phyloP scores from a whole-genome alignment of 345 rosid species.

The Acer saccharum region DNA sequence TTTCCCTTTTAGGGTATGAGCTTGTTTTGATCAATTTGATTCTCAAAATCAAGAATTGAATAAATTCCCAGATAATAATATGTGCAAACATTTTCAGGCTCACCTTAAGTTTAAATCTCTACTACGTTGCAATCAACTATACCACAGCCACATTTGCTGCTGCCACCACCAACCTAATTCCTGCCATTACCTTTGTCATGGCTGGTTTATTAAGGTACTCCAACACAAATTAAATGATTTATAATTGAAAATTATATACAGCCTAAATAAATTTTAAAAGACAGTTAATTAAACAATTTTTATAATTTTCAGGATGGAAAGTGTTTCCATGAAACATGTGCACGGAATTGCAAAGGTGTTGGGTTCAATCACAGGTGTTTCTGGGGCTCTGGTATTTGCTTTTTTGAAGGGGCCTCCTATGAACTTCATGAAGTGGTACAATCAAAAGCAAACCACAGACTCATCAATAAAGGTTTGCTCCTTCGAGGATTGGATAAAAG shows the following conservation, averaged over 20 bases:
- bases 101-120: conserved; percentile 68
- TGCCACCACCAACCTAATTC: conserved; percentile 76
- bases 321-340: conserved; percentile 24
- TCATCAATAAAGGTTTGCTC: conserved; percentile 16
- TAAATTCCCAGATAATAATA: neutral
- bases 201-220: conserved; percentile 44
- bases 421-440: conserved; percentile 32
- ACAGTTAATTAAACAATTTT: neutral
- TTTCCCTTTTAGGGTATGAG: conserved; percentile 55
- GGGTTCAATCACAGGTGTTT: conserved; percentile 58
- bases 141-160: conserved; percentile 90
- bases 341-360: conserved; percentile 70
- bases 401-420: conserved; percentile 77
- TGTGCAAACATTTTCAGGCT: conserved; percentile 46
- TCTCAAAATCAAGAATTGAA: neutral
- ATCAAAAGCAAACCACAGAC: conserved; percentile 22
- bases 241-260: too few species aligned
- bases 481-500: conserved; percentile 50
- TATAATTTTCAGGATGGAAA: conserved; percentile 42
- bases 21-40: neutral
- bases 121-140: conserved; percentile 59
- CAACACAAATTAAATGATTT: neutral
- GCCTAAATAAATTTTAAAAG: neutral
- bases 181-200: conserved; percentile 71
- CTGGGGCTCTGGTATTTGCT: conserved; percentile 80